phyloP scores from a whole-genome alignment of 768 basidiomycete species.

The Candolleomyces aberdarensis region DNA sequence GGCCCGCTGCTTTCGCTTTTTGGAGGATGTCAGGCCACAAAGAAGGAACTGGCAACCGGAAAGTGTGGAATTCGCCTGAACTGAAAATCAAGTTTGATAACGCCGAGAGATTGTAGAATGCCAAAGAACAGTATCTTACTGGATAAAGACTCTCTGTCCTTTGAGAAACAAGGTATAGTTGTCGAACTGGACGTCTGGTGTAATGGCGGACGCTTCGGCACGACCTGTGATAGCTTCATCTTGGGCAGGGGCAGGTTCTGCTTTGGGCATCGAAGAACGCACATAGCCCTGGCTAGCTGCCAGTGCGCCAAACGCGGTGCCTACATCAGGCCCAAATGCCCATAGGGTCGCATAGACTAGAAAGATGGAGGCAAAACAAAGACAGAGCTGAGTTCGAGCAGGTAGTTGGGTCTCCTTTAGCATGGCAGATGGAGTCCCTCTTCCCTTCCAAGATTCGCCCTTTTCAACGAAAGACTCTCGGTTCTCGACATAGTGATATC shows the following conservation, averaged over 20 bases:
- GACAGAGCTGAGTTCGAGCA: neutral
- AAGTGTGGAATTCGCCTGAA: slow-evolving; percentile 84
- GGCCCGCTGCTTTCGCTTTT: slow-evolving; percentile 75
- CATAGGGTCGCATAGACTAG: neutral
- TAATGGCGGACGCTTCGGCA: neutral
- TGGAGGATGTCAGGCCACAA: slow-evolving; percentile 83
- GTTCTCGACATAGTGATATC: neutral
- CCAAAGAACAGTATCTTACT: slow-evolving; percentile 42
- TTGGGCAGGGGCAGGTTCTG: neutral
- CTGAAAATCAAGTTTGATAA: slow-evolving; percentile 29
- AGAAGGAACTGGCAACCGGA: slow-evolving; percentile 74
- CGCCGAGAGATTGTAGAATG: neutral
- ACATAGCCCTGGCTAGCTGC: too few relatives aligned
- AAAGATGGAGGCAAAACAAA: neutral
- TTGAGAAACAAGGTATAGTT: slow-evolving; percentile 69
- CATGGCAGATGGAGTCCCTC: too few relatives aligned
- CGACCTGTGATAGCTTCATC: neutral
- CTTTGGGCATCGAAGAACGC: neutral
- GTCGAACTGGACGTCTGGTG: slow-evolving; percentile 50
- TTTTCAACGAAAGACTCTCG: neutral
- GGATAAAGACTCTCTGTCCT: slow-evolving; percentile 68
- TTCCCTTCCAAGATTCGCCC: neutral
- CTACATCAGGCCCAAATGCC: neutral
- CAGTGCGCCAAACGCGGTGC: neutral
- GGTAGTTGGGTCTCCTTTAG: neutral